These are phyloP conservation scores for Gomphus sp. DNA, from an alignment of 1,284 basidiomycete species.

Conservation along the genomic window DNA sequence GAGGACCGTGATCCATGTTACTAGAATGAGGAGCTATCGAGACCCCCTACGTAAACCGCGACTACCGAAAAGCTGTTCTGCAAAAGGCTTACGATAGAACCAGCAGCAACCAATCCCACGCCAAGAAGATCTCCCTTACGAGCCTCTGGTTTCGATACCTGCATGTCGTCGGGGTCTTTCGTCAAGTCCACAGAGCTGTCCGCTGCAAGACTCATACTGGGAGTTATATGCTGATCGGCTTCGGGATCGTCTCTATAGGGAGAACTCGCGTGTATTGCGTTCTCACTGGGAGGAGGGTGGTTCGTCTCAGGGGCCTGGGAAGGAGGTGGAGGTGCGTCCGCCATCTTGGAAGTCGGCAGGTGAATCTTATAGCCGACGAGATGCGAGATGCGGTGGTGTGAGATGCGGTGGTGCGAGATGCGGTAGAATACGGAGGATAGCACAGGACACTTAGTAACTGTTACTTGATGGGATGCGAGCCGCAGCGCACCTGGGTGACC, in stretches of 20 bases:
- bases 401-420: too few species aligned
- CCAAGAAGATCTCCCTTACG: conserved; percentile 5
- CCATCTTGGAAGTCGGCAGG: not conserved
- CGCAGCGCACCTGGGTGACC: not conserved
- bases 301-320: conserved; percentile 7
- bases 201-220: not conserved
- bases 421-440: too few species aligned
- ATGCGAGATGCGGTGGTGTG: too few species aligned
- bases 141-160: not conserved
- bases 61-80: not conserved
- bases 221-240: not conserved
- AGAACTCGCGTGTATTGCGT: not conserved
- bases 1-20: conserved; percentile 49
- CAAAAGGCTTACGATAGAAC: not conserved
- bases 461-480: too few species aligned
- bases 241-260: not conserved
- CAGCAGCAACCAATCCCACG: not conserved
- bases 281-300: not conserved
- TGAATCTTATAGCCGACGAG: not conserved
- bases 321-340: not conserved
- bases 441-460: too few species aligned
- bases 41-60: conserved; percentile 11
- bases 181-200: not conserved
- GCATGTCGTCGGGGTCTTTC: not conserved
- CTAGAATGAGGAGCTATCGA: conserved; percentile 27